These are phyloP conservation scores for Phoma sp. DNA, from an alignment of 2,329 filamentous ascomycete species.

Conservation along the genomic window DNA sequence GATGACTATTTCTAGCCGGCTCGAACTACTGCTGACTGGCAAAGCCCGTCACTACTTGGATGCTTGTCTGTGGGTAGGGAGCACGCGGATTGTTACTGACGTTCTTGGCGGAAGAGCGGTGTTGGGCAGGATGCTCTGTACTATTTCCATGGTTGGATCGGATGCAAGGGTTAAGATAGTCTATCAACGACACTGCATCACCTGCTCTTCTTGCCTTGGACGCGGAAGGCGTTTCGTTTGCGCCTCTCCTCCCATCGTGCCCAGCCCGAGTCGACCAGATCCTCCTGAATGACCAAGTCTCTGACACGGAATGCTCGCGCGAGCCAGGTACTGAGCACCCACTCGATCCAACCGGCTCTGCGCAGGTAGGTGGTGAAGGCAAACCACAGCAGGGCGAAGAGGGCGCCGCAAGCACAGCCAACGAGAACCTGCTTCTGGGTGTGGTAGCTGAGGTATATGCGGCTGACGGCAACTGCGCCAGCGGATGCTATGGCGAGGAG, in stretches of 20 bases:
- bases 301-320: constrained; percentile 74
- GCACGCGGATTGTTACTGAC: no score
- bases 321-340: constrained; percentile 72
- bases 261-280: constrained; percentile 91
- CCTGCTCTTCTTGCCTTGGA: constrained; percentile 24
- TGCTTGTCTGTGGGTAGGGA: no score
- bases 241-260: constrained; percentile 78
- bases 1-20: no score
- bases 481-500: constrained; percentile 51
- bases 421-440: constrained; percentile 86
- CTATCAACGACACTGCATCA: constrained; percentile 3
- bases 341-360: constrained; percentile 72
- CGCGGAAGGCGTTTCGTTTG: constrained; percentile 29
- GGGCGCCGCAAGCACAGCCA: constrained; percentile 73
- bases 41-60: no score
- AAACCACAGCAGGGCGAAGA: constrained; percentile 83
- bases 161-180: no score
- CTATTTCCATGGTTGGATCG: no score
- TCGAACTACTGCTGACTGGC: no score
- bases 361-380: constrained; percentile 71
- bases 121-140: no score
- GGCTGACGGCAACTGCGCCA: constrained; percentile 73
- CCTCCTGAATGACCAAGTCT: constrained; percentile 86
- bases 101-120: no score
- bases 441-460: constrained; percentile 93